Evolutionary conservation across 768 basidiomycete species (phyloP).

Genomic region (Trametes sanguinea): DNA sequence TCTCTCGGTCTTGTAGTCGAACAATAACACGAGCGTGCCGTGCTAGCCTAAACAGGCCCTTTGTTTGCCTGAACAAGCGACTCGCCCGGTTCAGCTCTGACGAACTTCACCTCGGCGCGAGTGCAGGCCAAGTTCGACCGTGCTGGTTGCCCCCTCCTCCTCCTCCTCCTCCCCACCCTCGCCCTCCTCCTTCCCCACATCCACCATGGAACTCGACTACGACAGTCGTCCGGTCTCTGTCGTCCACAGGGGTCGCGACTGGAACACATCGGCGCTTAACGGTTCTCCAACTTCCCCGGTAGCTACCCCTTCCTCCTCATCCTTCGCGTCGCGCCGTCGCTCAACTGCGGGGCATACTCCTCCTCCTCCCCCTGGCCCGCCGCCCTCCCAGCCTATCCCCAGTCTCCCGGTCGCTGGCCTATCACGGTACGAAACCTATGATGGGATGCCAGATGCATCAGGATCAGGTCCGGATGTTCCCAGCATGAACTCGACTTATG

Average conservation of each 20-base stretch:
- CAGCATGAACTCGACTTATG: slow-evolving; percentile 28
- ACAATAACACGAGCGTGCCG: slow-evolving; percentile 6
- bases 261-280: slow-evolving; percentile 23
- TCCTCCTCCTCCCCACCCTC: background rate
- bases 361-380: slow-evolving; percentile 61
- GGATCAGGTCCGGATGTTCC: slow-evolving; percentile 23
- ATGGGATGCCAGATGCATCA: slow-evolving; percentile 26
- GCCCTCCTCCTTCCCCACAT: background rate
- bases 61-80: slow-evolving; percentile 27
- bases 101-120: slow-evolving; percentile 3
- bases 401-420: slow-evolving; percentile 49
- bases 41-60: slow-evolving; percentile 26
- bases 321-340: slow-evolving; percentile 58
- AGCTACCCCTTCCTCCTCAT: slow-evolving; percentile 21
- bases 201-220: slow-evolving; percentile 30
- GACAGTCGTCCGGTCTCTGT: slow-evolving; percentile 30
- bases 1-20: background rate
- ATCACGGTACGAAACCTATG: slow-evolving; percentile 33
- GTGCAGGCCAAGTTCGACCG: slow-evolving; percentile 7
- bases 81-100: slow-evolving; percentile 21
- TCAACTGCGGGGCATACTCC: slow-evolving; percentile 62
- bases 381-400: slow-evolving; percentile 75
- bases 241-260: slow-evolving; percentile 29
- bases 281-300: slow-evolving; percentile 19
- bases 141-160: background rate